Base-by-base conservation (phyloP, 2,329 filamentous ascomycete species). In the Fusarium tuaranense region DNA sequence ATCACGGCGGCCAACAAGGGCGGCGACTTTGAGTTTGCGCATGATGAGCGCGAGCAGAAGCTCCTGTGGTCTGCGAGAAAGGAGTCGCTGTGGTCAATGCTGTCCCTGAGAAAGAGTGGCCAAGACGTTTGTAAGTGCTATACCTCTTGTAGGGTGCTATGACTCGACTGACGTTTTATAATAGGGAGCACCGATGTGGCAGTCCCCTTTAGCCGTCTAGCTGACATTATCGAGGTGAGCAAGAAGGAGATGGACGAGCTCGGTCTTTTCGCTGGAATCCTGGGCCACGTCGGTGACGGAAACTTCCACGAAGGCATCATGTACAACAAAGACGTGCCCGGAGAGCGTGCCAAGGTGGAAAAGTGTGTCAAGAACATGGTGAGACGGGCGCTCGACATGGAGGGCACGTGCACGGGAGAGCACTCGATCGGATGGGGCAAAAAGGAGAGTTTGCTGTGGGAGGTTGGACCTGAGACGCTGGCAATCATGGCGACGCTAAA, bases 281-380 rank as follows among this genome's bases (percentile, higher is more conserved):
- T 98, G 5, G 95, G 95, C 4, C 95, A 98, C 80, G 93, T 98
- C 67, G 95, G 95, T 14, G 95, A 98, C 80, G 95, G 95, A 41
- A 98, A 98, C 83, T 98, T 98, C 85, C 95, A 98, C 82, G 92
- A 95, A 81, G 94, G 93, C 80, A 97, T 98, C 83, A 92, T 98
- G 84, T 98, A 97, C 82, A 91, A 97, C 83, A 89, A 89, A 30
- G 88, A 87, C 27, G 87, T 95, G 65, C 88, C 90, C 4, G 90
- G 87, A 30, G 93, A 98, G 83, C 89, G 89, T 66, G 92, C 88
- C 48, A 93, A 93, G 75, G 94, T 97, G 2, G 94, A 97, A 81
- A 88, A 87, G 65, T 95, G 94, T 73, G 94, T 98, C 57, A 92
- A 95, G 80, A 92, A 95, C 77, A 98, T 98, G 95, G 94, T 98